Conservation (phyloP, 805 yeast genomes). For the Ogataea parapolymorpha region DNA sequence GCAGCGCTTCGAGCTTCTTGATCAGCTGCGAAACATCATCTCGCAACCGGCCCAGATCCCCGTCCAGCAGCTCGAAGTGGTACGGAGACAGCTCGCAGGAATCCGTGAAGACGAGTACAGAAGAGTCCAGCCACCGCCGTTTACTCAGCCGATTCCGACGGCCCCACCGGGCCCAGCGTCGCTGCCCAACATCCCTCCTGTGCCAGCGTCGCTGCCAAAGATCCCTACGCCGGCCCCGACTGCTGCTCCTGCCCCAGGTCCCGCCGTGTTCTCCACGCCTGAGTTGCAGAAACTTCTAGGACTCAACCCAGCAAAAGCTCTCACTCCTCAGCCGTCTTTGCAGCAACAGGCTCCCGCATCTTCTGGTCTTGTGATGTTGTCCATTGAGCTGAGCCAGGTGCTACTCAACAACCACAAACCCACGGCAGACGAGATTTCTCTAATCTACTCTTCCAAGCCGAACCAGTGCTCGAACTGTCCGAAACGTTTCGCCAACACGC, state of each 20-base stretch:
- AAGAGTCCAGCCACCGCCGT: constrained; percentile 25
- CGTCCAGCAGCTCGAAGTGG: constrained; percentile 30
- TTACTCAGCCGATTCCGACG: constrained; percentile 4
- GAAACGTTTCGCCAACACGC: constrained; percentile 67
- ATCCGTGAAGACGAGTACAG: constrained; percentile 34
- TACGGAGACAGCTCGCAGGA: constrained; percentile 30
- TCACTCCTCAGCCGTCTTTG: constrained; percentile 22
- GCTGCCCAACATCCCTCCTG: background rate
- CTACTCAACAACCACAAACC: constrained; percentile 39
- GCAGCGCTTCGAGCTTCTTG: constrained; percentile 43
- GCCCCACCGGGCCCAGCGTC: constrained; percentile 24
- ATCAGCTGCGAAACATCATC: constrained; percentile 41
- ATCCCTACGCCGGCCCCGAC: constrained; percentile 1
- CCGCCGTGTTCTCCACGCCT: constrained; percentile 36
- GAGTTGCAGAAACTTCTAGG: constrained; percentile 24
- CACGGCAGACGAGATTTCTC: constrained; percentile 31
- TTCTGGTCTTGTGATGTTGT: constrained; percentile 20
- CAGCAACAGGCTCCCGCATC: constrained; percentile 3
- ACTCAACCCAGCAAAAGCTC: constrained; percentile 12
- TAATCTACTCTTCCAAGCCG: constrained; percentile 57
- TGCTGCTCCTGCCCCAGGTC: constrained; percentile 5
- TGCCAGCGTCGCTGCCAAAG: constrained; percentile 3
- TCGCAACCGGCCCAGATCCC: constrained; percentile 29
- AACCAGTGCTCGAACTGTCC: constrained; percentile 90
- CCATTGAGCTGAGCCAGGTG: constrained; percentile 30